Conservation (phyloP, 768 basidiomycete genomes). For the Rhodotorula paludigena region DNA sequence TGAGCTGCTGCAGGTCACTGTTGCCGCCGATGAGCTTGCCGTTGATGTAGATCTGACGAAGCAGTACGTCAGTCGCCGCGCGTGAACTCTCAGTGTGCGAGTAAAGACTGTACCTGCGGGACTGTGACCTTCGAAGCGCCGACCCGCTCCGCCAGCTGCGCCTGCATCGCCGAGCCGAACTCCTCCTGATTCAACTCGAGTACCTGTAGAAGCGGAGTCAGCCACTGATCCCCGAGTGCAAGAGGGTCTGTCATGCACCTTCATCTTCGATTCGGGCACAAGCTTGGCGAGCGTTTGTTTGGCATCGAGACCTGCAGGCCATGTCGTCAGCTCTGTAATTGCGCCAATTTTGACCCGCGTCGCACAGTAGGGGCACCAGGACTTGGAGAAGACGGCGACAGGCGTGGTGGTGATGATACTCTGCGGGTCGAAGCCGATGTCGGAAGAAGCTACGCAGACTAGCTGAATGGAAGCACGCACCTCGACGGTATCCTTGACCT, state of each 20-base stretch:
- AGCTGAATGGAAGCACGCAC: background rate
- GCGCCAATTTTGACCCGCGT: background rate
- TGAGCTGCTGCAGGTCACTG: conserved; percentile 36
- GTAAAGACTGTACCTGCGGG: conserved; percentile 28
- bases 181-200: conserved; percentile 27
- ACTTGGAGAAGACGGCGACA: conserved; percentile 23
- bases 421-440: background rate
- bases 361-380: conserved; percentile 35
- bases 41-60: conserved; percentile 38
- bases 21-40: conserved; percentile 38
- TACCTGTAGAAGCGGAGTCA: no score
- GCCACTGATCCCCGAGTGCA: no score
- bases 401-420: conserved; percentile 4
- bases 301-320: conserved; percentile 8
- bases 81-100: background rate
- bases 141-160: conserved; percentile 18
- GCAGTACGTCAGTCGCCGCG: background rate
- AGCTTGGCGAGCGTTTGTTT: conserved; percentile 25
- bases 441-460: background rate
- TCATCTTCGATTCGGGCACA: conserved; percentile 12
- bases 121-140: conserved; percentile 33
- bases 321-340: background rate
- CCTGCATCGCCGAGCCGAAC: conserved; percentile 23
- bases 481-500: conserved; percentile 27
- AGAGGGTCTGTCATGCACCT: no score